These are phyloP conservation scores for Astragalus glycyphyllos DNA, from an alignment of 306 rosid species.

Conservation along the genomic window DNA sequence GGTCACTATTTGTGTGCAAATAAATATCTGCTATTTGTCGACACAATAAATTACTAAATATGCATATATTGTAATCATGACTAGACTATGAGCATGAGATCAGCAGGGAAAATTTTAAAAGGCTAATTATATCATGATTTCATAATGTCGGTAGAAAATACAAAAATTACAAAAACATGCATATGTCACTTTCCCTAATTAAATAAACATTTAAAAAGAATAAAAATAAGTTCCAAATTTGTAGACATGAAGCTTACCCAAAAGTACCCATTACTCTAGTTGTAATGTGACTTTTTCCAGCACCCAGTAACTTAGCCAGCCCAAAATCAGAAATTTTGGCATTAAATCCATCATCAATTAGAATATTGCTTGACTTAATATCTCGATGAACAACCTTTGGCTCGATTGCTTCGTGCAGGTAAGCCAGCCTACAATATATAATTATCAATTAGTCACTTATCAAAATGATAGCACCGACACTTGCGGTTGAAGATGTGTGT, in stretches of 20 bases:
- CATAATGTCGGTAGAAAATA: background rate
- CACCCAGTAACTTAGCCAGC: conserved; percentile 45
- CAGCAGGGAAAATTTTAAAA: background rate
- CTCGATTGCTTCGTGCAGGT: conserved; percentile 58
- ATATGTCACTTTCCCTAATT: background rate
- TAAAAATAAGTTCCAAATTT: conserved; percentile 10
- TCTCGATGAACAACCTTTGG: conserved; percentile 49
- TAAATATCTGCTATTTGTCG: background rate
- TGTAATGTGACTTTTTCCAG: conserved; percentile 80
- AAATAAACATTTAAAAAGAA: conserved; percentile 24
- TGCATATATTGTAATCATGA: conserved; percentile 1
- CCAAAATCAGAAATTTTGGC: conserved; percentile 47
- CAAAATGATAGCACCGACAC: background rate
- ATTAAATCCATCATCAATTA: conserved; percentile 44
- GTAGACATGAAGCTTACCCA: conserved; percentile 63
- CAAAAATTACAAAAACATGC: background rate
- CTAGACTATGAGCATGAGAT: background rate
- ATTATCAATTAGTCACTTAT: conserved; percentile 31
- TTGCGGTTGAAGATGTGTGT: no score
- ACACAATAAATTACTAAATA: background rate
- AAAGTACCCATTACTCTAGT: conserved; percentile 97
- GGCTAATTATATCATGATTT: background rate
- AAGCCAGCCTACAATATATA: conserved; percentile 69
- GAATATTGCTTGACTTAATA: conserved; percentile 48
- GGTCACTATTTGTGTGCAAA: background rate